These are phyloP conservation scores for Symbiodinium pilosum DNA, from an alignment of 73 alveolate species.

Conservation along the genomic window DNA sequence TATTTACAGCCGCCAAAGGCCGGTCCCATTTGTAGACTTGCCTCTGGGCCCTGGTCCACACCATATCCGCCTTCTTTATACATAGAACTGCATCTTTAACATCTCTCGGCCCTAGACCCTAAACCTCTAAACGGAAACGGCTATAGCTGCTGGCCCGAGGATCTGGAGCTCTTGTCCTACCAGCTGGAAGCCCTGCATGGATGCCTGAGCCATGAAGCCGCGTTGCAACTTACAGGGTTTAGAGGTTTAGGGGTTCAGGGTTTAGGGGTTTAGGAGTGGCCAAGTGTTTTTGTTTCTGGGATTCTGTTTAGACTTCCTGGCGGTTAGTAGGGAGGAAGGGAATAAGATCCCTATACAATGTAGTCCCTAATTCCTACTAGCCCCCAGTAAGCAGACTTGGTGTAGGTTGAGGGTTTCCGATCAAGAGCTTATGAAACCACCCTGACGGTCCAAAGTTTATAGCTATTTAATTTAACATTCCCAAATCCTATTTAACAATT, in stretches of 20 bases:
- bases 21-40: too few species aligned
- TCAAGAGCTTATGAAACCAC: neutral
- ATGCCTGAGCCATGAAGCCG: neutral
- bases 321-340: too few species aligned
- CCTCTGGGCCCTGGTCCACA: too few species aligned
- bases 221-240: neutral
- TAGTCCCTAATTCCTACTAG: too few species aligned
- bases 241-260: neutral
- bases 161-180: constrained; percentile 52
- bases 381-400: too few species aligned
- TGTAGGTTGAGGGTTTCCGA: neutral
- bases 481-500: too few species aligned
- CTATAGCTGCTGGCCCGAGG: neutral
- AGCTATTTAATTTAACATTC: neutral
- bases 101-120: neutral
- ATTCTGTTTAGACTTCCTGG: too few species aligned
- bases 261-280: constrained; percentile 1
- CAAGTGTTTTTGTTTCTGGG: too few species aligned
- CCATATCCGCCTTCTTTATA: too few species aligned
- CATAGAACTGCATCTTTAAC: too few species aligned
- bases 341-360: too few species aligned
- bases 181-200: constrained; percentile 84
- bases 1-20: too few species aligned
- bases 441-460: neutral
- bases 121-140: neutral